phyloP scores from a whole-genome alignment of 1,284 basidiomycete genomes.

The Pseudozyma sp. region DNA sequence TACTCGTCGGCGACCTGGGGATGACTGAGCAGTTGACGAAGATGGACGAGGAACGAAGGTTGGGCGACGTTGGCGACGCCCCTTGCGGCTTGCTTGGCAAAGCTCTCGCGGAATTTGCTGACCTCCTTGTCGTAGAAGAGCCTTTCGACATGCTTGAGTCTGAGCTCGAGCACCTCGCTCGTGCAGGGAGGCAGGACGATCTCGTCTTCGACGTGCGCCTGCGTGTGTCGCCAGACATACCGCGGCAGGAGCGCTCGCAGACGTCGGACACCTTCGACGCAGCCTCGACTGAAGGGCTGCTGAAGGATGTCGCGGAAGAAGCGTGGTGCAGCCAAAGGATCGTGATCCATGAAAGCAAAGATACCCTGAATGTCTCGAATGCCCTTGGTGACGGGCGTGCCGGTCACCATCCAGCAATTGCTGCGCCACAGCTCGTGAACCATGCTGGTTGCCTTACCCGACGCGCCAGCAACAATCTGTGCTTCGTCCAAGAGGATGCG shows the following conservation, averaged over 20 bases:
- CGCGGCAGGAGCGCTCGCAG: slow-evolving; percentile 42
- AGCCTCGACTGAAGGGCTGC: slow-evolving; percentile 43
- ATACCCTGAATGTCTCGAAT: slow-evolving; percentile 52
- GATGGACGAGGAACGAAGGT: slow-evolving; percentile 40
- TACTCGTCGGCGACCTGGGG: slow-evolving; percentile 51
- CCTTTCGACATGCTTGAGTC: slow-evolving; percentile 45
- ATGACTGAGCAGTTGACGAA: slow-evolving; percentile 54
- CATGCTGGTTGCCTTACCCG: slow-evolving; percentile 49
- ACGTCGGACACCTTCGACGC: slow-evolving; percentile 45
- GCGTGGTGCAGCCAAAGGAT: slow-evolving; percentile 40
- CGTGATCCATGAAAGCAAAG: slow-evolving; percentile 53
- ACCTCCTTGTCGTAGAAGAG: slow-evolving; percentile 57
- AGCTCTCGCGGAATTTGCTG: slow-evolving; percentile 29
- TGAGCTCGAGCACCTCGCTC: slow-evolving; percentile 43
- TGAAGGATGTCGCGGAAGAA: slow-evolving; percentile 48
- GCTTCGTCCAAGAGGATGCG: slow-evolving; percentile 56
- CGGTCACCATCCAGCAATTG: slow-evolving; percentile 57
- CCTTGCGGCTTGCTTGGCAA: slow-evolving; percentile 21
- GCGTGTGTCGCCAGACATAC: slow-evolving; percentile 54
- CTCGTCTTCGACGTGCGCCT: slow-evolving; percentile 51
- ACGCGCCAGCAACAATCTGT: slow-evolving; percentile 47
- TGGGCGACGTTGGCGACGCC: slow-evolving; percentile 22
- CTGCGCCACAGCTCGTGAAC: slow-evolving; percentile 52
- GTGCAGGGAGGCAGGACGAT: slow-evolving; percentile 41
- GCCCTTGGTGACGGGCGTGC: slow-evolving; percentile 50